Base-by-base conservation (phyloP, 2,329 filamentous ascomycete genomes). In the Penicillium sumatraense region DNA sequence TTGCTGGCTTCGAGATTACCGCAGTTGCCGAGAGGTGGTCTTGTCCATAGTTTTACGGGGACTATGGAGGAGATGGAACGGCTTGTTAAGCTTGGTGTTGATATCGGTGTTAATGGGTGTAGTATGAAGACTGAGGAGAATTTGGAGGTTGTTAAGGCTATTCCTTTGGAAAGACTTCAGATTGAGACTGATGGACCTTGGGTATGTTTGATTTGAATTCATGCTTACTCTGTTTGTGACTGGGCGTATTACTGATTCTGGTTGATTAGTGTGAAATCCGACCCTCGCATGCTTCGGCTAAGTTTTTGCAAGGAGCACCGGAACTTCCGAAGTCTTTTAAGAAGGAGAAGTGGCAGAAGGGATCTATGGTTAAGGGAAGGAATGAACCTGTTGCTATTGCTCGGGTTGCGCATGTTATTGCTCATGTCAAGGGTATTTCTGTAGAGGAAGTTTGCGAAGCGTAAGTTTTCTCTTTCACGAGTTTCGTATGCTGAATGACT, bases 161-260 rank as follows among this genome's bases (percentile, higher is more conserved):
- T 98, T 35, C 89, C 87, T 10, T 78, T 99, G 10, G 86, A 93
- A 53, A 79, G 88, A 44, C 75, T 99, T 51, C 96, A 98, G 83
- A 86, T 99, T 45, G 95, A 99, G 81, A 99, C 95, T 0, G 95
- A 99, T 71, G 95, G 95, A 2, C 95, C 95, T 3, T 99, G 95
- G 84, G 78, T 79, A 72, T 63, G 71, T 53, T 5, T 35, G 26
- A 24, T 6, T 11, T 18, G 6, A 13, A 11, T 41, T 41, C 21
- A 14, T 23, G 38, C n/a, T n/a, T n/a, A n/a, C n/a, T n/a, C n/a
- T n/a, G n/a, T n/a, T n/a, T n/a, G n/a, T n/a, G n/a, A n/a, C n/a
- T n/a, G n/a, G n/a, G n/a, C n/a, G n/a, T n/a, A n/a, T n/a, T n/a
- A 24, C 49, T 54, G 26, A 51, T 27, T 44, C 7, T 0, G 7